These are phyloP conservation scores for Fagopyrum esculentum DNA, from an alignment of 148 eudicot species.

Conservation along the genomic window DNA sequence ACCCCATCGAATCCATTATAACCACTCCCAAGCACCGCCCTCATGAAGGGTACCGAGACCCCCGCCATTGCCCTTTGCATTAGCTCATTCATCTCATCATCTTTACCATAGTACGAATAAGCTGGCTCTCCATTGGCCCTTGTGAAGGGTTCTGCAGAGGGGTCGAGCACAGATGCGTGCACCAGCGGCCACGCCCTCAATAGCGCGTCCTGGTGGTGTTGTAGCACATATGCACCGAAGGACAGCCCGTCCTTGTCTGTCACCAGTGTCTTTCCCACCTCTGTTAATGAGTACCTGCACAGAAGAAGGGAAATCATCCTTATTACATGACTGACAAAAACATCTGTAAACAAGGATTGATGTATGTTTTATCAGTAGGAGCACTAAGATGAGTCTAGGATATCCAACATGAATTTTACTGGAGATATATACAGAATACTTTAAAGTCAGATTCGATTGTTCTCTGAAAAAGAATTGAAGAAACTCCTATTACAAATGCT, in stretches of 20 bases:
- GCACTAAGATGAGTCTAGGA: not conserved
- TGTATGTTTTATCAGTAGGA: not conserved
- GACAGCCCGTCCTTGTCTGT: conserved; percentile 32
- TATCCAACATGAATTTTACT: not conserved
- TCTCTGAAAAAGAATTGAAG: not conserved
- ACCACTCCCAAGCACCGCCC: conserved; percentile 33
- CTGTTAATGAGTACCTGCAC: conserved; percentile 36
- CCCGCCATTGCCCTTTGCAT: conserved; percentile 56
- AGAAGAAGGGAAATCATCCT: conserved; percentile 2
- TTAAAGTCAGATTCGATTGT: not conserved
- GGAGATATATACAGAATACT: not conserved
- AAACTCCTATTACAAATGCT: not conserved
- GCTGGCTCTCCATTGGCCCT: conserved; percentile 54
- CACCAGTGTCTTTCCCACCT: conserved; percentile 40
- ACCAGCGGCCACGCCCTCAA: conserved; percentile 42
- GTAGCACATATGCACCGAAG: conserved; percentile 44
- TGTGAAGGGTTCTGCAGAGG: conserved; percentile 35
- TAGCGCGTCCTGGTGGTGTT: conserved; percentile 55
- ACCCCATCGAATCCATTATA: conserved; percentile 49
- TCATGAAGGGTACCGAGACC: conserved; percentile 52
- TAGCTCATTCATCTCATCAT: conserved; percentile 43
- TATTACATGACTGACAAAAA: not conserved
- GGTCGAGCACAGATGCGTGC: conserved; percentile 37
- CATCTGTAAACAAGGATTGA: not conserved
- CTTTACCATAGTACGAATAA: conserved; percentile 38